Percentiles rank a stretch among this genome's conserved stretches.
Evolutionary conservation across 306 rosid genomes (phyloP).

Genomic region (Cicer arietinum): DNA sequence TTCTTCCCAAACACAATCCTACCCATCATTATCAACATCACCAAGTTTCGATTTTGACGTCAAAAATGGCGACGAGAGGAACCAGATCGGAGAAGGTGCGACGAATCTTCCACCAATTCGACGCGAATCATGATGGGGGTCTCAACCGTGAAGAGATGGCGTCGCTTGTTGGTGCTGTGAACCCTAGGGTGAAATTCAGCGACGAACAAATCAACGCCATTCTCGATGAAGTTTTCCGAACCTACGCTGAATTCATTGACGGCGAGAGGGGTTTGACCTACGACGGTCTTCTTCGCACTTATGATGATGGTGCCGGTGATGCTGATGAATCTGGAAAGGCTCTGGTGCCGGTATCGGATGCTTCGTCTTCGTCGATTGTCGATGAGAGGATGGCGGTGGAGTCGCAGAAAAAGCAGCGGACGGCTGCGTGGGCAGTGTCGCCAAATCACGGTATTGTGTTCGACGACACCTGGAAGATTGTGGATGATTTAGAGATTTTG

Average conservation of each 20-base stretch:
- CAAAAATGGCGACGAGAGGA: conserved; percentile 88
- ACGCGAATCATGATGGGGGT: conserved; percentile 82
- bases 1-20: neutral
- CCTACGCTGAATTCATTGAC: conserved; percentile 86
- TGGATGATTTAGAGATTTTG: conserved; percentile 91
- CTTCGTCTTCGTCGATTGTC: conserved; percentile 79
- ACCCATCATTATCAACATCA: conserved; percentile 19
- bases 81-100: conserved; percentile 98
- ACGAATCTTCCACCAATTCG: conserved; percentile 87
- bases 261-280: conserved; percentile 88
- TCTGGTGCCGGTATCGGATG: conserved; percentile 62
- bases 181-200: conserved; percentile 98
- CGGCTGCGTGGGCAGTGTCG: conserved; percentile 97
- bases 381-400: conserved; percentile 74
- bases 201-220: conserved; percentile 98
- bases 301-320: conserved; percentile 98
- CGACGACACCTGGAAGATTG: conserved; percentile 96
- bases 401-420: conserved; percentile 96
- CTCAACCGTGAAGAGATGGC: conserved; percentile 94
- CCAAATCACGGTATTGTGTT: conserved; percentile 95
- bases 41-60: conserved; percentile 38
- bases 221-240: conserved; percentile 90
- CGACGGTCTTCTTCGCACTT: conserved; percentile 89
- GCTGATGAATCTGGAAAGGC: conserved; percentile 47
- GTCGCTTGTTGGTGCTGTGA: conserved; percentile 93